phyloP scores from a whole-genome alignment of 306 rosid genomes.

The Datisca glomerata region DNA sequence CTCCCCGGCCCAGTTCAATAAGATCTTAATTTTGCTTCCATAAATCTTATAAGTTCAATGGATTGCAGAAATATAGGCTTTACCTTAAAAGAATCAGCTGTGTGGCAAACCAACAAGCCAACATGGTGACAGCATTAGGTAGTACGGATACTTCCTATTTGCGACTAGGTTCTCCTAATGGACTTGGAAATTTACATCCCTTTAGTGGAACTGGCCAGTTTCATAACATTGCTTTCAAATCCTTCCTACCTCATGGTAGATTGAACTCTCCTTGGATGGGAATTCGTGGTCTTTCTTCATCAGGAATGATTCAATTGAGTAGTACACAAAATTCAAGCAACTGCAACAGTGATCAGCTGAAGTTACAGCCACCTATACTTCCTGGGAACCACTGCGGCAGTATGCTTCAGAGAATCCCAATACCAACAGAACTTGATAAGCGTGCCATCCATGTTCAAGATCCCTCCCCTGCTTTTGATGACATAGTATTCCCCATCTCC shows the following conservation, averaged over 20 bases:
- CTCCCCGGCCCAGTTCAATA: conserved; percentile 10
- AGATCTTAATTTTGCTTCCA: too few species aligned
- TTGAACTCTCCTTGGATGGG: conserved; percentile 63
- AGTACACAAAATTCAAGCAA: conserved; percentile 37
- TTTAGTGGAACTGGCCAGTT: conserved; percentile 49
- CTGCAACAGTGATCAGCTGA: conserved; percentile 41
- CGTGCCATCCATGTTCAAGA: conserved; percentile 23
- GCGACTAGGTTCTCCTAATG: conserved; percentile 46
- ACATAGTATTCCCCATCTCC: conserved; percentile 35
- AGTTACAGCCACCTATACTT: conserved; percentile 30
- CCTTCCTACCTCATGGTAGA: conserved; percentile 58
- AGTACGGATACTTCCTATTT: conserved; percentile 64
- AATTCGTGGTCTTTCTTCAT: conserved; percentile 48
- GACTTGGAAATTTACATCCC: conserved; percentile 40
- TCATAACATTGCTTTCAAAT: conserved; percentile 38
- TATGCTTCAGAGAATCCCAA: conserved; percentile 40
- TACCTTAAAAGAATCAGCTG: conserved; percentile 83
- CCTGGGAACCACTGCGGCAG: conserved; percentile 37
- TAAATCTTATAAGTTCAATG: too few species aligned
- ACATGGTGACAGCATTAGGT: conserved; percentile 75
- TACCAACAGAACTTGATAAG: conserved; percentile 36
- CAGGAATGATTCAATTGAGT: conserved; percentile 50
- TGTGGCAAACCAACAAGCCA: conserved; percentile 83
- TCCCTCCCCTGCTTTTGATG: conserved; percentile 27
- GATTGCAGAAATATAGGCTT: conserved; percentile 88